These are phyloP conservation scores for Sideroxylon spinosum DNA, from an alignment of 179 eudicot genomes.

Conservation along the genomic window DNA sequence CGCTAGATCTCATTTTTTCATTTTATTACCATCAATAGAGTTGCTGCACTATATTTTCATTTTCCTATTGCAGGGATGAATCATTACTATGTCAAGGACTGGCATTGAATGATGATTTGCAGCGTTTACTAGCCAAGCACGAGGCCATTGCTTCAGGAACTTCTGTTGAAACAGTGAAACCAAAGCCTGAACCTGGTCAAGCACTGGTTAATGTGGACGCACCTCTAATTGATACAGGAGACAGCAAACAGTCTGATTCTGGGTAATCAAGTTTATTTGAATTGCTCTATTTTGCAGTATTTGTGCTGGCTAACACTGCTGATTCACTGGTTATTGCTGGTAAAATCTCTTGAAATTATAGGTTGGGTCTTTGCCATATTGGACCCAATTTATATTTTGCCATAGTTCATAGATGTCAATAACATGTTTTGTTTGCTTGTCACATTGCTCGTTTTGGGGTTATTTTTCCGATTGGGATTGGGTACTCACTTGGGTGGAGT, in stretches of 20 bases:
- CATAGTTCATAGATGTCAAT: neutral
- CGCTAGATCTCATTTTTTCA: neutral
- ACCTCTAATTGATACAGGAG: constrained; percentile 80
- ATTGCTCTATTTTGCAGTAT: neutral
- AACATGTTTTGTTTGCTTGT: neutral
- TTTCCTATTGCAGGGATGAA: constrained; percentile 66
- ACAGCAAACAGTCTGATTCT: constrained; percentile 46
- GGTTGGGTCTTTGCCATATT: neutral
- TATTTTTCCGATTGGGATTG: neutral
- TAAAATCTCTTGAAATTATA: neutral
- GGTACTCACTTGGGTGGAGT: neutral
- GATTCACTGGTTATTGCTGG: neutral
- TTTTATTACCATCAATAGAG: neutral
- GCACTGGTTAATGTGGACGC: constrained; percentile 63
- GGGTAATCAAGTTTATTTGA: constrained; percentile 41
- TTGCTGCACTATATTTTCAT: neutral
- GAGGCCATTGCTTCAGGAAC: constrained; percentile 66
- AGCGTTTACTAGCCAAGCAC: constrained; percentile 78
- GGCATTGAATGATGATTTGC: constrained; percentile 89
- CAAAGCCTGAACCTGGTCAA: constrained; percentile 45
- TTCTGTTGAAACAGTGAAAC: constrained; percentile 33
- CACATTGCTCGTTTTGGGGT: neutral
- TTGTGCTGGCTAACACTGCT: neutral
- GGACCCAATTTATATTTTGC: neutral
- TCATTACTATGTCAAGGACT: constrained; percentile 87